phyloP scores from a whole-genome alignment of 345 rosid species.

The Heritiera littoralis region DNA sequence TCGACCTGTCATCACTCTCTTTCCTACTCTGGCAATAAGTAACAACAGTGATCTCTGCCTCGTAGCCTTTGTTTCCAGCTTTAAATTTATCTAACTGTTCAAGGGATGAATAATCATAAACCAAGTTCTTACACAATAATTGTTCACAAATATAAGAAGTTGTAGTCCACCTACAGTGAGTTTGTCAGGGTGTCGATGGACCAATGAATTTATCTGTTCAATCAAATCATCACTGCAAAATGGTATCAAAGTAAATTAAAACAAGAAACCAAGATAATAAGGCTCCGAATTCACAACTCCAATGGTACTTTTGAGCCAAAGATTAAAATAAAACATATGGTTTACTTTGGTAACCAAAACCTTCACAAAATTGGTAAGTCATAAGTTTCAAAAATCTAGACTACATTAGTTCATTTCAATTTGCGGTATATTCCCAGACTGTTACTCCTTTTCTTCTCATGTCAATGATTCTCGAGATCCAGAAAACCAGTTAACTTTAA shows the following conservation, averaged over 20 bases:
- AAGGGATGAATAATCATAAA: background rate
- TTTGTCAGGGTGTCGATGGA: slow-evolving; percentile 70
- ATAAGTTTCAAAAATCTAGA: background rate
- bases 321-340: background rate
- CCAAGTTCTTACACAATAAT: background rate
- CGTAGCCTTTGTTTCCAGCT: slow-evolving; percentile 70
- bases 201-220: slow-evolving; percentile 62
- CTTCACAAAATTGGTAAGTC: background rate
- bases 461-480: background rate
- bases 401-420: background rate
- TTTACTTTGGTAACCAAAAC: background rate
- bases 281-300: background rate
- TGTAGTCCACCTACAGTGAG: slow-evolving; percentile 48
- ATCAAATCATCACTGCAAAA: slow-evolving; percentile 61
- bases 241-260: slow-evolving; percentile 4
- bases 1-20: slow-evolving; percentile 53
- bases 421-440: background rate
- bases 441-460: background rate
- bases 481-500: background rate
- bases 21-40: slow-evolving; percentile 55
- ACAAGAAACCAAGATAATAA: background rate
- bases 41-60: slow-evolving; percentile 62
- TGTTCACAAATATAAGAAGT: background rate
- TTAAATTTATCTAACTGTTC: slow-evolving; percentile 60
- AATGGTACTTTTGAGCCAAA: background rate